Conservation (phyloP, 2,329 filamentous ascomycete species). For the Penicillium sp. region DNA sequence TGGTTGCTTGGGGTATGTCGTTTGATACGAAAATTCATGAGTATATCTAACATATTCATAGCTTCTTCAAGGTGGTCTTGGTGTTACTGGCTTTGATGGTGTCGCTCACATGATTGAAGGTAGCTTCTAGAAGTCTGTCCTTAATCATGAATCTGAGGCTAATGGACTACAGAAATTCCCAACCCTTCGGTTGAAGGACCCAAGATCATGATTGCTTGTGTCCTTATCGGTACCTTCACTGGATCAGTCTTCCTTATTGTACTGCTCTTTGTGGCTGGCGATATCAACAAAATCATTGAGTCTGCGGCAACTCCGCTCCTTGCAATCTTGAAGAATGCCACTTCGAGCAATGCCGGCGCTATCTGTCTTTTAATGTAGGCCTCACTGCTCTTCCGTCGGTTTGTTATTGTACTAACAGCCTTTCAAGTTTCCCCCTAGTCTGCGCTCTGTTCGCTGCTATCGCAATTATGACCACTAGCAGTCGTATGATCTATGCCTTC, state of each 20-base stretch:
- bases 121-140: constrained; percentile 7
- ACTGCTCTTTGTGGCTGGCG: constrained; percentile 63
- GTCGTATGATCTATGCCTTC: constrained; percentile 40
- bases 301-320: constrained; percentile 60
- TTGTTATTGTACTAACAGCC: constrained; percentile 10
- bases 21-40: background rate
- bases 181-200: constrained; percentile 57
- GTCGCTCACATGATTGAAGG: constrained; percentile 56
- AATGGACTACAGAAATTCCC: constrained; percentile 39
- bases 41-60: constrained; percentile 25
- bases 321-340: constrained; percentile 64
- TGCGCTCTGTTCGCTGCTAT: constrained; percentile 36
- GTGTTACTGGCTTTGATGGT: constrained; percentile 54
- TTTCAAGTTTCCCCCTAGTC: constrained; percentile 33
- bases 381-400: background rate
- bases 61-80: constrained; percentile 53
- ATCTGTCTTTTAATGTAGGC: constrained; percentile 62
- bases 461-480: constrained; percentile 39
- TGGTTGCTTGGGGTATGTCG: constrained; percentile 46
- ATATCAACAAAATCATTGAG: constrained; percentile 57
- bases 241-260: constrained; percentile 63
- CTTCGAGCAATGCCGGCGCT: constrained; percentile 60
- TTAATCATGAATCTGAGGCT: background rate
- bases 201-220: constrained; percentile 65
- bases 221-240: constrained; percentile 62